Evolutionary conservation across 148 eudicot species (phyloP).

Genomic region (Arbutus unedo): DNA sequence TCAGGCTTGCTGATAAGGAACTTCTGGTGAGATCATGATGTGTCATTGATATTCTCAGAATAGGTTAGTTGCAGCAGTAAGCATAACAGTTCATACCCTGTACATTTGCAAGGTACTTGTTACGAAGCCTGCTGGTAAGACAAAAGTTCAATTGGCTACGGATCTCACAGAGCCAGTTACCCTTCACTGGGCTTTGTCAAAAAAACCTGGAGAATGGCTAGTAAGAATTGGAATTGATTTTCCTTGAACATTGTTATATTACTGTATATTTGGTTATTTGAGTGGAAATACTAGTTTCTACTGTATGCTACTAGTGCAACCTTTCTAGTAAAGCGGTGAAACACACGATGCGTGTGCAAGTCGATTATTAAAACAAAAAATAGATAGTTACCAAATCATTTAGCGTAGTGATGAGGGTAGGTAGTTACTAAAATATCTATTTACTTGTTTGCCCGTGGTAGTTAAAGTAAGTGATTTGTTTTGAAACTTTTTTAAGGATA

Average conservation of each 20-base stretch:
- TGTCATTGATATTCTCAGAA: background rate
- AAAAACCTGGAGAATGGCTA: constrained; percentile 72
- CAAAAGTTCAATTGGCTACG: constrained; percentile 58
- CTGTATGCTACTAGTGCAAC: background rate
- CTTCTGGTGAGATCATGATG: constrained; percentile 64
- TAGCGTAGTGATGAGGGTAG: too few species aligned
- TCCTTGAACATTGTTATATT: constrained; percentile 5
- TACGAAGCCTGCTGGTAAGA: constrained; percentile 57
- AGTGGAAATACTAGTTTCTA: background rate
- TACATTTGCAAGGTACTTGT: constrained; percentile 58
- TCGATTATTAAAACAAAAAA: too few species aligned
- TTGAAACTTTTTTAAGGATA: too few species aligned
- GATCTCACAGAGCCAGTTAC: constrained; percentile 61
- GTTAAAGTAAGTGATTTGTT: too few species aligned
- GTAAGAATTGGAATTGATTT: constrained; percentile 36
- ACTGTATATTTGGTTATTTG: background rate
- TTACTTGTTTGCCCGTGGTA: too few species aligned
- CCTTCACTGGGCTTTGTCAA: constrained; percentile 95
- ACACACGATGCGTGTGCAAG: too few species aligned
- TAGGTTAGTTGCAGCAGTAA: constrained; percentile 9
- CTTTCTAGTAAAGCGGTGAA: background rate
- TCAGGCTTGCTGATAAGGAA: constrained; percentile 61
- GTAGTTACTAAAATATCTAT: too few species aligned
- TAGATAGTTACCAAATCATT: too few species aligned
- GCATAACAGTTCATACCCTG: constrained; percentile 8